Percentiles rank a stretch among this genome's conserved stretches.
Evolutionary conservation across 441 rosid species (phyloP).

Genomic region (Pelargonium cotyledonis): DNA sequence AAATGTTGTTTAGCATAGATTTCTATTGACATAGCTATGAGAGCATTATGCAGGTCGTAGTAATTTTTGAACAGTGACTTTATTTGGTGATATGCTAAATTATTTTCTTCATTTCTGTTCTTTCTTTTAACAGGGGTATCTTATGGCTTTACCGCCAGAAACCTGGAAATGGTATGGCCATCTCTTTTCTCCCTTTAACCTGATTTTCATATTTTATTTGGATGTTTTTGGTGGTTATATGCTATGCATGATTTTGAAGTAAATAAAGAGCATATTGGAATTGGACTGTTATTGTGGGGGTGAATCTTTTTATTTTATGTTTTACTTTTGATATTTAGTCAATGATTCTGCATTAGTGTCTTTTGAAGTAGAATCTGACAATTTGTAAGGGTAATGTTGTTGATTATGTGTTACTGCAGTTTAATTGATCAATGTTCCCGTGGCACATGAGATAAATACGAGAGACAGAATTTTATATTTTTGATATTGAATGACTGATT

Average conservation of each 20-base stretch:
- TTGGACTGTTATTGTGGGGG: background rate
- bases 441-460: background rate
- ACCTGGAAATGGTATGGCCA: slow-evolving; percentile 67
- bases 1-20: background rate
- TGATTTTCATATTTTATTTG: no score
- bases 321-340: background rate
- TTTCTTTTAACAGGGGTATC: slow-evolving; percentile 47
- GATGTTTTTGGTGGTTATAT: no score
- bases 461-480: background rate
- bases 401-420: background rate
- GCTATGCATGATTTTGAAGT: no score
- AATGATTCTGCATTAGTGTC: background rate
- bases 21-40: background rate
- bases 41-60: background rate
- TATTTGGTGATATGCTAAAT: background rate
- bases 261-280: no score
- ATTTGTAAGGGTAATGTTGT: background rate
- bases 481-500: background rate
- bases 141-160: slow-evolving; percentile 60
- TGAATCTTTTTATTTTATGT: background rate
- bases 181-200: background rate
- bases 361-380: background rate
- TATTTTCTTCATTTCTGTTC: slow-evolving; percentile 10
- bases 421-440: background rate
- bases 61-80: background rate